A percentile compares a stretch with the other conserved stretches of the same genome.
These are phyloP conservation scores for Globisporangium perplexum DNA, from an alignment of 352 stramenopile species.

Conservation along the genomic window DNA sequence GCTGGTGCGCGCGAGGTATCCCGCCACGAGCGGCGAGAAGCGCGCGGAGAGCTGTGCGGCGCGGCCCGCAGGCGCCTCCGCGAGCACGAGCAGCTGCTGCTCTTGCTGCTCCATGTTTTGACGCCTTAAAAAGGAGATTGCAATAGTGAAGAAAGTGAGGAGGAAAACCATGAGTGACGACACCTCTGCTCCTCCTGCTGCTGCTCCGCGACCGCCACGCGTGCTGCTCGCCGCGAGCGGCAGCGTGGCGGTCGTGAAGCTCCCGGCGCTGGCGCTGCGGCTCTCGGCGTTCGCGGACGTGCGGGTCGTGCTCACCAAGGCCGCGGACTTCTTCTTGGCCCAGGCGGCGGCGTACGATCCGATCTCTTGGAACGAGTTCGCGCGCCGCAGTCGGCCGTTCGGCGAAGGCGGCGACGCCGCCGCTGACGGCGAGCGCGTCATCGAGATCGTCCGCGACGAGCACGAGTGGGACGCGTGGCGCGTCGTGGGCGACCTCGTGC, in stretches of 20 bases:
- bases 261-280: conserved; percentile 71
- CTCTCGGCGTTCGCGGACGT: conserved; percentile 61
- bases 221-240: conserved; percentile 78
- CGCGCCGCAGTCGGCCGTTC: conserved; percentile 14
- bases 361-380: conserved; percentile 36
- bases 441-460: conserved; percentile 58
- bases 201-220: conserved; percentile 16
- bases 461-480: conserved; percentile 85
- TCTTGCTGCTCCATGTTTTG: conserved; percentile 13
- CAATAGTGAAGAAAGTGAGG: background rate
- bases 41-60: conserved; percentile 9
- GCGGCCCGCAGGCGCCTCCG: conserved; percentile 12
- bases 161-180: background rate
- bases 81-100: conserved; percentile 21
- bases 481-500: conserved; percentile 69
- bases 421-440: background rate
- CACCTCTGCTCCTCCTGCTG: background rate
- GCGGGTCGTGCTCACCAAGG: conserved; percentile 67
- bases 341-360: conserved; percentile 72
- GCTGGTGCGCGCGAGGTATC: background rate
- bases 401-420: background rate
- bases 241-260: conserved; percentile 86
- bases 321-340: conserved; percentile 79
- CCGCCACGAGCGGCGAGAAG: conserved; percentile 10
- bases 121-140: background rate